phyloP scores from a whole-genome alignment of 345 rosid species.

The Eucalyptus sp. region DNA sequence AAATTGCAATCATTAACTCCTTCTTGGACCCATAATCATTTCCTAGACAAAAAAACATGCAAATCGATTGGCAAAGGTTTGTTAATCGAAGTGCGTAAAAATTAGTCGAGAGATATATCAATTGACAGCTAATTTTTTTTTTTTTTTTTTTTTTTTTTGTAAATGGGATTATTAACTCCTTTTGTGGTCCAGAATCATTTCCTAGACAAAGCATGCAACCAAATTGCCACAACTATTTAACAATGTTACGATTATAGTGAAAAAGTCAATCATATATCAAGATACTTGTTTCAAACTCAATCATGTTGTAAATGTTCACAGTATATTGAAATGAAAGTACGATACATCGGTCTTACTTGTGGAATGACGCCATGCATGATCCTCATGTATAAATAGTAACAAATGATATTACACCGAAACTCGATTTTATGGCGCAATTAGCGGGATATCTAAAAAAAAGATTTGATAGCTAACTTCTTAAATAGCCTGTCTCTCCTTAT shows the following conservation, averaged over 20 bases:
- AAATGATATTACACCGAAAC: background rate
- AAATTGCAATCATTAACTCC: background rate
- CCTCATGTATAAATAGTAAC: background rate
- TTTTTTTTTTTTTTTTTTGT: too few species aligned
- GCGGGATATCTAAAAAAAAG: too few species aligned
- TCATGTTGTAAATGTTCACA: background rate
- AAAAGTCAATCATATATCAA: too few species aligned
- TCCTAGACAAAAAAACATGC: background rate
- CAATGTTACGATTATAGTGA: too few species aligned
- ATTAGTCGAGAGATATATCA: too few species aligned
- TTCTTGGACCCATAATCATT: background rate
- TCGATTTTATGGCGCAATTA: background rate
- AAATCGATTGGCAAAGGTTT: too few species aligned
- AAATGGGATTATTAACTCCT: background rate
- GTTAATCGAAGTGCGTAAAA: background rate
- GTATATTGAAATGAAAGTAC: rapidly evolving
- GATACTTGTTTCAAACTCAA: too few species aligned
- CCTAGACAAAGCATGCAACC: background rate
- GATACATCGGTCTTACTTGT: background rate
- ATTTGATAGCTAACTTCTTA: background rate
- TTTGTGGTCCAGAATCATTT: rapidly evolving
- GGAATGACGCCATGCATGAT: background rate
- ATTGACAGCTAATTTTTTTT: too few species aligned
- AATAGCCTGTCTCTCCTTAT: background rate
- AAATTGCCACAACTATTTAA: background rate